Conservation (phyloP, 2,329 filamentous ascomycete species). For the Epichloe hybrida region DNA sequence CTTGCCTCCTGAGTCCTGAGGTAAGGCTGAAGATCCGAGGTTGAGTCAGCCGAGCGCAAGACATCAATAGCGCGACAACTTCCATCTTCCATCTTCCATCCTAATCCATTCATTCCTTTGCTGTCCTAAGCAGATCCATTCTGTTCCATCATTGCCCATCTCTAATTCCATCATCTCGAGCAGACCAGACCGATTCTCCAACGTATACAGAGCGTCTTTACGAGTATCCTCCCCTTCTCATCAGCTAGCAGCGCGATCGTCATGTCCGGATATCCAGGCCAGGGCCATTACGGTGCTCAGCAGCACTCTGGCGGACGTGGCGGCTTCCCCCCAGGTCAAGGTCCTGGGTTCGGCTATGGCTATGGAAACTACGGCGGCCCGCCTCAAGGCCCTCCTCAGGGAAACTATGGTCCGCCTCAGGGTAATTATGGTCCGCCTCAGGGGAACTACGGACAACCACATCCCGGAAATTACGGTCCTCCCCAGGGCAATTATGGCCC, state of each 20-base stretch:
- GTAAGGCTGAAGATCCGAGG: background rate
- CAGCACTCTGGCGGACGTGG: conserved; percentile 18
- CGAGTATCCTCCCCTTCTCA: too few relatives aligned
- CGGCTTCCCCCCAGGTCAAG: conserved; percentile 11
- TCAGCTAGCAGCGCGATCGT: conserved; percentile 6
- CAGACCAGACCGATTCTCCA: too few relatives aligned
- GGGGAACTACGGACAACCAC: background rate
- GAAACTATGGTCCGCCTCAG: conserved; percentile 12
- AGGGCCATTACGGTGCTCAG: conserved; percentile 24
- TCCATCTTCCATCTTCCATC: too few relatives aligned
- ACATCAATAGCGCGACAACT: background rate
- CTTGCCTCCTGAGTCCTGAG: background rate
- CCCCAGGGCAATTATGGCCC: conserved; percentile 8
- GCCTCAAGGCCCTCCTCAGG: conserved; percentile 9
- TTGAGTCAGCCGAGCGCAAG: background rate
- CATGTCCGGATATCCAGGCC: conserved; percentile 29
- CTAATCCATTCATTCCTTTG: too few relatives aligned
- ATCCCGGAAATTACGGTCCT: conserved; percentile 6
- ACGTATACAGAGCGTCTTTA: too few relatives aligned
- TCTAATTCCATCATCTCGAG: too few relatives aligned
- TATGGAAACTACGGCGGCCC: conserved; percentile 16
- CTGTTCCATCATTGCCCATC: too few relatives aligned
- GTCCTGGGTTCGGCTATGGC: conserved; percentile 16
- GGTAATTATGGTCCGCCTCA: conserved; percentile 10
- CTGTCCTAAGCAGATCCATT: too few relatives aligned